Evolutionary conservation across 1,284 basidiomycete species (phyloP).

Genomic region (Apiotrichum sp.): DNA sequence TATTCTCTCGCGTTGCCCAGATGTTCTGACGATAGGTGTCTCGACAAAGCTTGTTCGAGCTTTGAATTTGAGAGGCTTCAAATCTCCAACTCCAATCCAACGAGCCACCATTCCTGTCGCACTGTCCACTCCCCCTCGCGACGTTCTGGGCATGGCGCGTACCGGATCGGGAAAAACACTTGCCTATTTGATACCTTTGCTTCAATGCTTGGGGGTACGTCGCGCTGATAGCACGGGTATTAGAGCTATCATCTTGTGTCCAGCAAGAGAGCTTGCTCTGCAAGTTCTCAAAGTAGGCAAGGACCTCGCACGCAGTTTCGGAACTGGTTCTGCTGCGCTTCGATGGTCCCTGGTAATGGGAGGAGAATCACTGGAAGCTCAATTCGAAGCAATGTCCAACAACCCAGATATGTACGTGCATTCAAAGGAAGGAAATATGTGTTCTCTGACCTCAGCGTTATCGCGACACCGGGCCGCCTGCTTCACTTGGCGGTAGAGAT

Average conservation of each 20-base stretch:
- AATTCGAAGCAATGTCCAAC: constrained; percentile 89
- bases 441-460: constrained; percentile 63
- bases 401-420: constrained; percentile 85
- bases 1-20: too few relatives aligned
- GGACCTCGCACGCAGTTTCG: constrained; percentile 66
- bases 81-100: constrained; percentile 94
- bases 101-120: constrained; percentile 81
- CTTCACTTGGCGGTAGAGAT: constrained; percentile 95
- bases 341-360: constrained; percentile 94
- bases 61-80: constrained; percentile 86
- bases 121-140: constrained; percentile 75
- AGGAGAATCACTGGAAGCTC: constrained; percentile 91
- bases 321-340: constrained; percentile 56
- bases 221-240: constrained; percentile 69
- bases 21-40: constrained; percentile 55
- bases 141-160: constrained; percentile 96
- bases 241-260: constrained; percentile 81
- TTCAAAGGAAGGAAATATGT: constrained; percentile 57
- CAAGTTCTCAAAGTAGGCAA: constrained; percentile 94
- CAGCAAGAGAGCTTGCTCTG: constrained; percentile 87
- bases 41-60: constrained; percentile 77
- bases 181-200: constrained; percentile 88
- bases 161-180: constrained; percentile 98
- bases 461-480: constrained; percentile 94
- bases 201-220: constrained; percentile 75